A percentile compares a stretch with the other conserved stretches of the same genome.
Conservation (phyloP, 371 early-diverging fungal genomes). For the Thermomucor indicae-seudaticae region DNA sequence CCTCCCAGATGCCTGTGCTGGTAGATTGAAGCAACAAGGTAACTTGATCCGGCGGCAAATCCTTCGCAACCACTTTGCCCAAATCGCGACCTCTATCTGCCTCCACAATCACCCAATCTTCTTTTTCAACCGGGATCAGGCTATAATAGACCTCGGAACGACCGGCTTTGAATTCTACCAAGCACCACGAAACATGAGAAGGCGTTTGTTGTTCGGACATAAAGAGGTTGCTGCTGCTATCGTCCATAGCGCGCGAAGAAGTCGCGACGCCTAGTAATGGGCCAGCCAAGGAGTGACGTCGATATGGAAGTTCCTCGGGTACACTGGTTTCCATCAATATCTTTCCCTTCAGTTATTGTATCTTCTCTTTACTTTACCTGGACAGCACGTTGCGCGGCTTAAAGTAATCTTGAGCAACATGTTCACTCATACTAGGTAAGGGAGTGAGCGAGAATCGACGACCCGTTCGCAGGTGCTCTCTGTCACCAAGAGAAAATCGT, state of each 20-base stretch:
- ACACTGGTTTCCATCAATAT: constrained; percentile 16
- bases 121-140: constrained; percentile 22
- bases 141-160: constrained; percentile 64
- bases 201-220: constrained; percentile 8
- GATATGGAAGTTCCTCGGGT: constrained; percentile 23
- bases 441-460: constrained; percentile 20
- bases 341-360: background rate
- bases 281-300: constrained; percentile 22
- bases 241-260: background rate
- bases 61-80: constrained; percentile 80
- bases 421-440: constrained; percentile 6
- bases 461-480: constrained; percentile 1
- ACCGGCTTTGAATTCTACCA: constrained; percentile 83
- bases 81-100: constrained; percentile 96
- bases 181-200: constrained; percentile 17
- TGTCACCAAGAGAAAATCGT: background rate
- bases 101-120: constrained; percentile 81
- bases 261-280: constrained; percentile 15
- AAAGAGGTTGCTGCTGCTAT: constrained; percentile 3
- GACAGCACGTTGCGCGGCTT: constrained; percentile 16
- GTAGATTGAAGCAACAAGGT: constrained; percentile 18
- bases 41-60: constrained; percentile 53
- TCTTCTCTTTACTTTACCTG: constrained; percentile 11
- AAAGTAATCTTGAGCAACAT: constrained; percentile 7
- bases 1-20: constrained; percentile 3